Conservation (phyloP, 371 early-diverging fungal species). For the Mucor lusitanicus region DNA sequence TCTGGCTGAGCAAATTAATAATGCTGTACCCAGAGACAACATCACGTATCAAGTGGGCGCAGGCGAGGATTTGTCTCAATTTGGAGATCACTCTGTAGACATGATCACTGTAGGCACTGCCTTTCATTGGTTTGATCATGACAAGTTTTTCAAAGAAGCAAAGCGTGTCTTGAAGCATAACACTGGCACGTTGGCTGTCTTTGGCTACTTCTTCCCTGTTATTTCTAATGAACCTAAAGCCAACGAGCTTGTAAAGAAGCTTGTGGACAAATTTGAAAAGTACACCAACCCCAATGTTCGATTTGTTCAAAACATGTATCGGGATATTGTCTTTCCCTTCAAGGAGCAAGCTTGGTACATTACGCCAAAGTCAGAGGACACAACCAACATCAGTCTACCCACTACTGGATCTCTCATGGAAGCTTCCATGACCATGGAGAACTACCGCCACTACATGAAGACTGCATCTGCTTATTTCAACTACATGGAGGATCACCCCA, state of each 20-base stretch:
- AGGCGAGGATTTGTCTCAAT: slow-evolving; percentile 46
- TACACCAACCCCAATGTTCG: slow-evolving; percentile 47
- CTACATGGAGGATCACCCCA: slow-evolving; percentile 27
- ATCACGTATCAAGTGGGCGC: slow-evolving; percentile 50
- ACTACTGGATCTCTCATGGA: slow-evolving; percentile 34
- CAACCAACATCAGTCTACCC: slow-evolving; percentile 13
- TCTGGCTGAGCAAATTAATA: slow-evolving; percentile 48
- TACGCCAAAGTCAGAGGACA: slow-evolving; percentile 20
- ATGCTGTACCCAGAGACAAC: slow-evolving; percentile 45
- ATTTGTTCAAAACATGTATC: slow-evolving; percentile 32
- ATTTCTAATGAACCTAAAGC: slow-evolving; percentile 45
- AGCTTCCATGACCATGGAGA: slow-evolving; percentile 35
- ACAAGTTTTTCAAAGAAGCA: slow-evolving; percentile 58
- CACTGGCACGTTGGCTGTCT: slow-evolving; percentile 66
- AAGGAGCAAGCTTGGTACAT: slow-evolving; percentile 38
- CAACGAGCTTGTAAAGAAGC: slow-evolving; percentile 24
- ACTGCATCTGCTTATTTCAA: slow-evolving; percentile 60
- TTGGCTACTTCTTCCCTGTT: slow-evolving; percentile 56
- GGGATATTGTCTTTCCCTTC: slow-evolving; percentile 39
- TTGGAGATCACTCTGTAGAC: slow-evolving; percentile 42
- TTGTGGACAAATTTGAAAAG: slow-evolving; percentile 25
- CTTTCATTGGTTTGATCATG: slow-evolving; percentile 70
- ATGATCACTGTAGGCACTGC: slow-evolving; percentile 63
- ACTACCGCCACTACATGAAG: slow-evolving; percentile 50
- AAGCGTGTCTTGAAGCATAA: slow-evolving; percentile 64